phyloP scores from a whole-genome alignment of 73 alveolate genomes.

The Paramecium sexaurelia region DNA sequence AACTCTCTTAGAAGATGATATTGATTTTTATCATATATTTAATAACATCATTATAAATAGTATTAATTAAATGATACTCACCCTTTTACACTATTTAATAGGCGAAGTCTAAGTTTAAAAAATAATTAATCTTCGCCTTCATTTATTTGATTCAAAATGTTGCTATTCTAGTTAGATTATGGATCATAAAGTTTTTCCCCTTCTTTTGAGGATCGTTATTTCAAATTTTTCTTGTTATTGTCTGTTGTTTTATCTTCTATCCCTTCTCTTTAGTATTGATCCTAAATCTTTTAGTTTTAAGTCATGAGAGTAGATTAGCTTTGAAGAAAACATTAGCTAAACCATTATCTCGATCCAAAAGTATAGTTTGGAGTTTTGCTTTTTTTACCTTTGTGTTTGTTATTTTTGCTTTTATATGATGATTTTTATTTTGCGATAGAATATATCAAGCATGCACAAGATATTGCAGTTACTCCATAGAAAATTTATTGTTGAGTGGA shows the following conservation, averaged over 20 bases:
- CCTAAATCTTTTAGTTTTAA: not conserved
- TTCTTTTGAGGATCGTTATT: not conserved
- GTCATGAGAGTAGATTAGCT: not conserved
- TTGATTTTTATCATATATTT: not conserved
- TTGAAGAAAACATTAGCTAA: not conserved
- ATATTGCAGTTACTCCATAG: not conserved
- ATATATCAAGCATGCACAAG: not conserved
- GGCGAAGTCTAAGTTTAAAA: not conserved
- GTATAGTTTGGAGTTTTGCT: not conserved
- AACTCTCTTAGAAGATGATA: conserved; percentile 69
- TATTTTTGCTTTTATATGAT: not conserved
- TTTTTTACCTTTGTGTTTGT: not conserved
- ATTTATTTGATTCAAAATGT: not conserved
- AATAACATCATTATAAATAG: not conserved
- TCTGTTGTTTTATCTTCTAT: not conserved
- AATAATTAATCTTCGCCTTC: not conserved
- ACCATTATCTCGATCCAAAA: not conserved
- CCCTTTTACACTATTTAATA: not conserved
- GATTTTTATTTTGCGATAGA: not conserved
- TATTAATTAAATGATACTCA: not conserved
- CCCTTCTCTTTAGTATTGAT: not conserved
- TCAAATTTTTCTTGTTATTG: not conserved
- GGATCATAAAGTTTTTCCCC: not conserved
- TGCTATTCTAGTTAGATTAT: not conserved
- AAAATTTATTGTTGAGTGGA: not conserved